Evolutionary conservation across 2,329 filamentous ascomycete species (phyloP), one percentile per base, ranked within the genome.

Genomic region (Fusarium tricinctum): DNA sequence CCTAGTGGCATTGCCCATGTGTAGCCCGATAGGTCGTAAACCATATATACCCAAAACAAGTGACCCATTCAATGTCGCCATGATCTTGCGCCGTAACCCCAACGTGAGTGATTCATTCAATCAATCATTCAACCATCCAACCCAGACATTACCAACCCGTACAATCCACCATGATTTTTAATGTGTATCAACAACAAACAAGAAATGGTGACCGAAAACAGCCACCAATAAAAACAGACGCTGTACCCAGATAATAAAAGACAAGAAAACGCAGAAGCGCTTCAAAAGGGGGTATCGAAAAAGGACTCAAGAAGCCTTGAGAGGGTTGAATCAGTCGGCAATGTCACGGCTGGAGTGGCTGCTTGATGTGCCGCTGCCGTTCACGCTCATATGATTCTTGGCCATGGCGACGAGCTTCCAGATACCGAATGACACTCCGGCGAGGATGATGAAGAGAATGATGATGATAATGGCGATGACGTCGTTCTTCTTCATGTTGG

Each of bases 381-480:
- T 74, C 35, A 81, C 77, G 63, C 78, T 83, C 69, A 83, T 79
- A 58, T 79, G 79, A 49, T 71, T 73, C 58, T 85, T 79, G 20
- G 84, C 86, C 28, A 83, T 78, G 69, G 83, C 82, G 49, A 90
- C 88, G 10, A 90, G 79, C 61, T 84, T 82, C 80, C 87, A 90
- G 77, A 90, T 90, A 64, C 86, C 88, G 72, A 89, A 89, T 9
- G 86, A 84, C 56, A 90, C 86, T 61, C 81, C 79, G 54, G 87
- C 86, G 47, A 91, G 84, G 48, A 90, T 79, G 74, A 88, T 77
- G 80, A 91, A 90, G 71, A 91, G 84, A 57, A 91, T 77, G 77
- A 91, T 90, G 78, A 91, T 86, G 76, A 91, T 90, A 77, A 91
- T 83, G 72, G 88, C 88, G 78, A 91, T 90, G 74, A 87, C 86